A percentile compares a stretch with the other conserved stretches of the same genome.
These are phyloP conservation scores for Eutypella sp. DNA, from an alignment of 2,329 filamentous ascomycete species.

Conservation along the genomic window DNA sequence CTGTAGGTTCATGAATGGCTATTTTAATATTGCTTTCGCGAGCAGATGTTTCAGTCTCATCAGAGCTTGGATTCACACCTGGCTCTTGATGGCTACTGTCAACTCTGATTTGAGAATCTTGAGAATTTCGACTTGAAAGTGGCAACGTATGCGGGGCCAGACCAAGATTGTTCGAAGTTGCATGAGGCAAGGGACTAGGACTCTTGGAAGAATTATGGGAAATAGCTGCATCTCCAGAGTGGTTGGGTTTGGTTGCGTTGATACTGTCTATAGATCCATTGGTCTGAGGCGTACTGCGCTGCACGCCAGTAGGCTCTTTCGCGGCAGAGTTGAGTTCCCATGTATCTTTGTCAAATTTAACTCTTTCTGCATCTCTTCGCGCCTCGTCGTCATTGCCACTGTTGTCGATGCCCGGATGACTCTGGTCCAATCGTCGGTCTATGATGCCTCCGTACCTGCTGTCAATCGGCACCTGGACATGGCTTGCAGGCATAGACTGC, in stretches of 20 bases:
- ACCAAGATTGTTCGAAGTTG: constrained; percentile 6
- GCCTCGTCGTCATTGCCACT: constrained; percentile 31
- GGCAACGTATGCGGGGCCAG: constrained; percentile 18
- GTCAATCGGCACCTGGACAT: constrained; percentile 3
- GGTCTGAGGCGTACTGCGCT: constrained; percentile 40
- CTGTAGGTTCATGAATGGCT: constrained; percentile 7
- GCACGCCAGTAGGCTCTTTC: constrained; percentile 28
- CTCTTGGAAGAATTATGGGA: constrained; percentile 14
- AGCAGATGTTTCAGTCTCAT: constrained; percentile 10
- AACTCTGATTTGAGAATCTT: too few relatives aligned
- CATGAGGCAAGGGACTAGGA: too few relatives aligned
- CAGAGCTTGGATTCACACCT: constrained; percentile 23
- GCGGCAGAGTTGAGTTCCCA: constrained; percentile 46
- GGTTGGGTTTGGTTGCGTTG: constrained; percentile 13
- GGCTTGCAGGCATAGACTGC: constrained; percentile 1
- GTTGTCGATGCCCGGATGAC: constrained; percentile 10
- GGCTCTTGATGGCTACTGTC: constrained; percentile 5
- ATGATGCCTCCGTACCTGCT: constrained; percentile 2
- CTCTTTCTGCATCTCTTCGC: constrained; percentile 19
- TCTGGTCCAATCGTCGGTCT: background rate
- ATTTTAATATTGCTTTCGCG: constrained; percentile 3
- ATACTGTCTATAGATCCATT: constrained; percentile 12
- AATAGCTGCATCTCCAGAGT: constrained; percentile 10
- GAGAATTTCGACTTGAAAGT: constrained; percentile 21
- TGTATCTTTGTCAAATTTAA: constrained; percentile 43